Base-by-base conservation (phyloP, 495 filamentous ascomycete genomes). In the Penicillium fimorum region DNA sequence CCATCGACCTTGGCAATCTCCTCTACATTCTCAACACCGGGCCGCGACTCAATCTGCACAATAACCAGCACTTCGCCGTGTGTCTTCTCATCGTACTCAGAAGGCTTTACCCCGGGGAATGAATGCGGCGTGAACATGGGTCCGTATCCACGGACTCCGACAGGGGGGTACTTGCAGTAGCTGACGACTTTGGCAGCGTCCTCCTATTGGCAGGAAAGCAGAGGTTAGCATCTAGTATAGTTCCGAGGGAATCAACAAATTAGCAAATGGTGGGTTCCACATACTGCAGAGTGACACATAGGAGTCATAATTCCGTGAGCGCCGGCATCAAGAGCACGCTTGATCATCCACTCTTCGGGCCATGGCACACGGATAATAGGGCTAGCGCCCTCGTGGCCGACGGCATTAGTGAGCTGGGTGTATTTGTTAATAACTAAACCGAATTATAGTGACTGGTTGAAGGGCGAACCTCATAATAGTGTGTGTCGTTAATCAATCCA, bases 341-440 rank as follows among this genome's bases (percentile, higher is more conserved):
- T 91, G 48, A 91, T 82, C 83, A 91, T 87, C 80, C 79, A 88
- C 10, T 81, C 76, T 67, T 87, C 84, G 27, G 80, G 77, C 48
- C 83, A 84, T 8, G 86, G 82, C 4, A 88, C 81, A 50, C 87
- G 79, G 38, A 90, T 84, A 54, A 90, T 78, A 2, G 87, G 87
- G 13, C 82, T 85, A 1, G 83, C 84, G 9, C 83, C 84, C 55
- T 84, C 81, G 24, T 84, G 78, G 8, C 85, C 85, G 49, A 89
- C 84, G 9, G 85, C 84, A 51, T 70, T 70, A 37, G 60, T 64
- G 30, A 70, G 61, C 69, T 69, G 6, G 2, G 1, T 15, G 47
- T 4, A 35, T 41, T 25, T 33, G 41, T 60, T 38, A 60, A 47
- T 41, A 9, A 2, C 20, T 12, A 1, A 44, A 6, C 18, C 6